Percentiles rank a stretch among this genome's conserved stretches.
These are phyloP conservation scores for Hepatocystis sp. DNA, from an alignment of 169 alveolate genomes.

Conservation along the genomic window DNA sequence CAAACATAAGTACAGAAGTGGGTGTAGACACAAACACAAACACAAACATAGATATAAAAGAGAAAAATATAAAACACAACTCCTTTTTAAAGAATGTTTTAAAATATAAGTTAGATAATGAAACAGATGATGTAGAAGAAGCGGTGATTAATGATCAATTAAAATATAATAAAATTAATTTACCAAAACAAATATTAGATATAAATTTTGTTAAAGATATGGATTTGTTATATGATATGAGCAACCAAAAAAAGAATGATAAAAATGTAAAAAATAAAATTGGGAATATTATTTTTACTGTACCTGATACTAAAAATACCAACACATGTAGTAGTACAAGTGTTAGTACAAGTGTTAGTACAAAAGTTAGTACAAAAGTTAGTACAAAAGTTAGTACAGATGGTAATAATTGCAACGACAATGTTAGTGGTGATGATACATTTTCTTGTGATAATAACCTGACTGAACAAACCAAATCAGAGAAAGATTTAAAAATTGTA, in stretches of 20 bases:
- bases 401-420: no score
- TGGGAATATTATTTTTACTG: no score
- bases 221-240: constrained; percentile 6
- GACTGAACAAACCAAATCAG: no score
- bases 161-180: no score
- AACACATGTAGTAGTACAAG: no score
- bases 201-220: neutral
- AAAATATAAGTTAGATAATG: neutral
- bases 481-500: neutral
- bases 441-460: no score
- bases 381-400: no score
- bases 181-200: constrained; percentile 3
- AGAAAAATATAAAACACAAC: constrained; percentile 7
- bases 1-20: neutral
- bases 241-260: neutral
- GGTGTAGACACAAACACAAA: neutral
- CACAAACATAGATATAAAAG: neutral
- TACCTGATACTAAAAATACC: no score
- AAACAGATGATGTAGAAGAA: constrained; percentile 5
- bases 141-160: neutral
- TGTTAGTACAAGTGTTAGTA: no score
- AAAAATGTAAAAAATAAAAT: neutral
- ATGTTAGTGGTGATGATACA: no score
- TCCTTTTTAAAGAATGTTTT: constrained; percentile 27
- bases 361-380: no score